Conservation (phyloP, 495 filamentous ascomycete species). For the Aspergillus sclerotiicarbonarius region DNA sequence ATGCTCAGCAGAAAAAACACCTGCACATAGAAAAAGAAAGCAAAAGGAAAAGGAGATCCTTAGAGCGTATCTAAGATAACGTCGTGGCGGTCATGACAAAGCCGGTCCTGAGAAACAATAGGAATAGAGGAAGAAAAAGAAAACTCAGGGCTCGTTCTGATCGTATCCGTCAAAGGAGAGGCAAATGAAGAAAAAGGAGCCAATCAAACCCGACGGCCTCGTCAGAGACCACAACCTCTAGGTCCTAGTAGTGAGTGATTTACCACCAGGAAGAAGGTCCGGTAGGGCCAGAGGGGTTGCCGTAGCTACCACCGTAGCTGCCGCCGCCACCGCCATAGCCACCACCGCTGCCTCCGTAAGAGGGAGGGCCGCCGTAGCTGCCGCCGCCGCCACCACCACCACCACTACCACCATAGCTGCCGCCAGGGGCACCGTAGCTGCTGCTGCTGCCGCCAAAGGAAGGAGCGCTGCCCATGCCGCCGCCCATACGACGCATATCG, state of each 20-base stretch:
- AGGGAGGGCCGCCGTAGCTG: slow-evolving; percentile 39
- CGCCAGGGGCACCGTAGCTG: background rate
- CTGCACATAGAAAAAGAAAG: slow-evolving; percentile 27
- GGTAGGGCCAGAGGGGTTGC: slow-evolving; percentile 80
- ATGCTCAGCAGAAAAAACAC: slow-evolving; percentile 26
- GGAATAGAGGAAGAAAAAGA: slow-evolving; percentile 39
- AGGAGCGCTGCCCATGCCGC: slow-evolving; percentile 38
- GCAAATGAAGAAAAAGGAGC: slow-evolving; percentile 42
- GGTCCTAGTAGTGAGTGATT: slow-evolving; percentile 28
- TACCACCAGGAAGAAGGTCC: slow-evolving; percentile 97
- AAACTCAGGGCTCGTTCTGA: slow-evolving; percentile 49
- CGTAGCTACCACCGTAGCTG: slow-evolving; percentile 54
- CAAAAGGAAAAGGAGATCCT: slow-evolving; percentile 21
- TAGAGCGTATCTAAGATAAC: slow-evolving; percentile 30
- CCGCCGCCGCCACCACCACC: slow-evolving; percentile 55
- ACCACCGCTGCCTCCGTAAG: slow-evolving; percentile 28
- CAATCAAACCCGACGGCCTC: slow-evolving; percentile 48
- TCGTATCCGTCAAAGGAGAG: slow-evolving; percentile 43
- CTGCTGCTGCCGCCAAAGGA: slow-evolving; percentile 44
- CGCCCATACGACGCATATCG: slow-evolving; percentile 74
- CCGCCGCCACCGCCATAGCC: slow-evolving; percentile 51
- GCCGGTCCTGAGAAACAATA: slow-evolving; percentile 46
- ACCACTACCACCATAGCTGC: slow-evolving; percentile 35
- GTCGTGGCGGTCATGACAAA: slow-evolving; percentile 52
- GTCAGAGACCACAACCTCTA: slow-evolving; percentile 44